Base-by-base conservation (phyloP, 306 rosid genomes). In the Prosopis cineraria region DNA sequence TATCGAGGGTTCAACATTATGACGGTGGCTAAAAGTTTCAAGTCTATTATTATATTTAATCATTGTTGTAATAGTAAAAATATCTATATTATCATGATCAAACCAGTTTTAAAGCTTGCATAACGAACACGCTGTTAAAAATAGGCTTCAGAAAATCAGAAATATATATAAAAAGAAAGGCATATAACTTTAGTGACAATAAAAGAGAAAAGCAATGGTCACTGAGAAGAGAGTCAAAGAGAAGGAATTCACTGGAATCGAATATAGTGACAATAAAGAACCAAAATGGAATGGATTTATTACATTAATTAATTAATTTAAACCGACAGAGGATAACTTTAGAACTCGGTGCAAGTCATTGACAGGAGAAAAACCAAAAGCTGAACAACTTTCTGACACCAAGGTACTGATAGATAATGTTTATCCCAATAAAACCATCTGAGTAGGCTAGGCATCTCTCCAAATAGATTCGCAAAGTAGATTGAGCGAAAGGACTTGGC, bases 331-430 rank as follows among this genome's bases (percentile, higher is more conserved):
- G 31, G 59, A 85, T 45, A 56, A 33, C 79, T 78, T 27, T 59
- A 71, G 77, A 71, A 27, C 17, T 58, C 13, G 14, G 65, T 58
- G 22, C 69, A 74, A 75, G 80, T 24, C 73, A 56, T 66, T 78
- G 59, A 20, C 34, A 50, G 22, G 47, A 70, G 10, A 63, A 58
- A 7, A 50, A 60, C 45, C 73, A 87, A 87, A 84, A 84, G 88
- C 77, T 73, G n/a, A 59, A 24, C 22, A 53, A 48, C 84, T 87
- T 87, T 87, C 36, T 71, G 58, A 33, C 33, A 47, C 62, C 14
- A 50, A 79, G 72, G 59, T 20, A 52, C 59, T 5, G 78, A 83
- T 29, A 76, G 47, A 47, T 29, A 72, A 47, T 67, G 78, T 76
- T 72, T 77, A 63, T 78, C 45, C 17, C 24, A 79, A 14, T 59